phyloP scores from a whole-genome alignment of 352 stramenopile species.

The Globisporangium echinulatum region DNA sequence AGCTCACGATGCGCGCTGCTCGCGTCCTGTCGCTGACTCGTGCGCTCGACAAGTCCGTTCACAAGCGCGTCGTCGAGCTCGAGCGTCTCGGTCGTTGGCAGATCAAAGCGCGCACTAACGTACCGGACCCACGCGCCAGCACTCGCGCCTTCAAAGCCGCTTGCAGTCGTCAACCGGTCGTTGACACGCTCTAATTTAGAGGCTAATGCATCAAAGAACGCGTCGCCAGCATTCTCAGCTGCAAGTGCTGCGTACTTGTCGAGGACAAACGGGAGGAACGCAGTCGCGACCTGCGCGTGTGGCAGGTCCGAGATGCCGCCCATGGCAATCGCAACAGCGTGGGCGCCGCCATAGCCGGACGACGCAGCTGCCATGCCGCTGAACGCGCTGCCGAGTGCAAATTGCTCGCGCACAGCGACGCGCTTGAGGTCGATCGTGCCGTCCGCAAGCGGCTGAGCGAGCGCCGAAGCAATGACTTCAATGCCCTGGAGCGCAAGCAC shows the following conservation, averaged over 20 bases:
- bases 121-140: slow-evolving; percentile 59
- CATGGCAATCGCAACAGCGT: slow-evolving; percentile 55
- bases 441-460: slow-evolving; percentile 48
- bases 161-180: slow-evolving; percentile 42
- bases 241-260: slow-evolving; percentile 43
- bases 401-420: slow-evolving; percentile 38
- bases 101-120: slow-evolving; percentile 46
- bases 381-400: slow-evolving; percentile 49
- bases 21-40: slow-evolving; percentile 44
- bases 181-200: slow-evolving; percentile 41
- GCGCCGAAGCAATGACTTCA: slow-evolving; percentile 40
- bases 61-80: slow-evolving; percentile 53
- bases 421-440: slow-evolving; percentile 61
- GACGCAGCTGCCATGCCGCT: slow-evolving; percentile 49
- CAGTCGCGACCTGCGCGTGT: slow-evolving; percentile 46
- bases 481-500: slow-evolving; percentile 53
- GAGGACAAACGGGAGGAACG: slow-evolving; percentile 67
- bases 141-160: slow-evolving; percentile 42
- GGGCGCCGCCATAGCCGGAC: slow-evolving; percentile 42
- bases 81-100: slow-evolving; percentile 42
- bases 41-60: slow-evolving; percentile 47
- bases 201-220: slow-evolving; percentile 54
- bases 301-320: slow-evolving; percentile 64
- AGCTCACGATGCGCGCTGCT: slow-evolving; percentile 23
- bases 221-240: slow-evolving; percentile 55